phyloP scores from a whole-genome alignment of 805 yeast genomes.

The Lachancea dasiensis region DNA sequence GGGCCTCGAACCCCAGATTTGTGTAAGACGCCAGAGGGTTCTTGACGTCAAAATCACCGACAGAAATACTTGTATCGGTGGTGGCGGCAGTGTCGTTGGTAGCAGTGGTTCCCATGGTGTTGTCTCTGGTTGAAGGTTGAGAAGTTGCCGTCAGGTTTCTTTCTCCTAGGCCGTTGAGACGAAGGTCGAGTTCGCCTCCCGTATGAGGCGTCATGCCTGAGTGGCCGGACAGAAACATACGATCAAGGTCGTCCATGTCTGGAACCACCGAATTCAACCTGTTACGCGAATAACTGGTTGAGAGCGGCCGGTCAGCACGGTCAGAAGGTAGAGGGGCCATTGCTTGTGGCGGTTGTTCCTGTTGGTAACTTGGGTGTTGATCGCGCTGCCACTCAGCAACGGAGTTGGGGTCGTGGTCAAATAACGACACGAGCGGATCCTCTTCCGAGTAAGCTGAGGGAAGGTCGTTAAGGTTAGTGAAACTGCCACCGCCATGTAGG shows the following conservation, averaged over 20 bases:
- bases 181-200: background rate
- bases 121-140: constrained; percentile 7
- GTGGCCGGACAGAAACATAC: constrained; percentile 9
- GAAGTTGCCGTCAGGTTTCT: background rate
- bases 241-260: constrained; percentile 7
- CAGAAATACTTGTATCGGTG: constrained; percentile 4
- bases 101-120: constrained; percentile 5
- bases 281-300: constrained; percentile 5
- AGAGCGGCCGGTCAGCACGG: no score
- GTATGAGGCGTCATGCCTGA: constrained; percentile 1
- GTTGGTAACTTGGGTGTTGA: no score
- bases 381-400: no score
- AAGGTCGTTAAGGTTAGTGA: background rate
- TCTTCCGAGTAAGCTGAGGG: background rate
- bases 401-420: no score
- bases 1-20: constrained; percentile 1
- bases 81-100: constrained; percentile 5
- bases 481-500: constrained; percentile 1
- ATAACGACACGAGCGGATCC: background rate
- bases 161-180: background rate
- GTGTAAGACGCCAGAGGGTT: constrained; percentile 1
- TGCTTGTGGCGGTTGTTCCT: background rate
- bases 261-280: constrained; percentile 9
- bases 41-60: constrained; percentile 5
- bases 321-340: no score